Evolutionary conservation across 768 basidiomycete species (phyloP).

Genomic region (Candolleomyces efflorescens): DNA sequence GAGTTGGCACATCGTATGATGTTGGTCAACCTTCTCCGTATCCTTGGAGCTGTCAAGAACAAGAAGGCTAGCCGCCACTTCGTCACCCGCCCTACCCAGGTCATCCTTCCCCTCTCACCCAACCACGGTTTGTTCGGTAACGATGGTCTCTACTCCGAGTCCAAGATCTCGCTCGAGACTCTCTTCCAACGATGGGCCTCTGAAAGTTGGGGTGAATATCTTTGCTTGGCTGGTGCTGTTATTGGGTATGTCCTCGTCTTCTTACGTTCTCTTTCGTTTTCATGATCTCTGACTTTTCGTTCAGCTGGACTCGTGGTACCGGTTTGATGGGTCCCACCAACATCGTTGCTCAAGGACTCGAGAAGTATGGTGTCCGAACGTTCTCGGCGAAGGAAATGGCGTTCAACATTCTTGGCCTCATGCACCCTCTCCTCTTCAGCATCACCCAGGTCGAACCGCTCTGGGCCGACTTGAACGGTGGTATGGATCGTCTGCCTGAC

Average conservation of each 20-base stretch:
- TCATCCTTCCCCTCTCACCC: conserved; percentile 95
- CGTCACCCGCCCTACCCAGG: conserved; percentile 97
- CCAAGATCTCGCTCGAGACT: conserved; percentile 96
- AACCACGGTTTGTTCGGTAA: conserved; percentile 98
- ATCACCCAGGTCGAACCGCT: conserved; percentile 99
- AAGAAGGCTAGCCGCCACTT: conserved; percentile 98
- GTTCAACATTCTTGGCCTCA: conserved; percentile 98
- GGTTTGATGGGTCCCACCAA: conserved; percentile 96
- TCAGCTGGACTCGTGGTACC: conserved; percentile 95
- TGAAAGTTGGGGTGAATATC: conserved; percentile 98
- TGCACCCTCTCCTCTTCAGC: conserved; percentile 99
- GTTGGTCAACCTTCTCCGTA: conserved; percentile 93
- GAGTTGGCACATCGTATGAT: conserved; percentile 99
- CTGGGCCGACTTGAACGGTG: conserved; percentile 98
- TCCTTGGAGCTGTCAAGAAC: conserved; percentile 94
- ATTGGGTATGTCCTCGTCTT: conserved; percentile 66
- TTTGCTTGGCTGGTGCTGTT: conserved; percentile 96
- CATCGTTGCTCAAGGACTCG: conserved; percentile 90
- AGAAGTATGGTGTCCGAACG: conserved; percentile 89
- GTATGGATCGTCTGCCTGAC: conserved; percentile 96
- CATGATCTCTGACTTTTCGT: conserved; percentile 4
- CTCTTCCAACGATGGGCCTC: conserved; percentile 98
- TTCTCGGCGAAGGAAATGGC: conserved; percentile 99
- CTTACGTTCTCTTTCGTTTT: conserved; percentile 5
- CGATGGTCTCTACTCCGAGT: conserved; percentile 97